phyloP scores from a whole-genome alignment of 352 stramenopile genomes.

The Phytophthora crassamura region DNA sequence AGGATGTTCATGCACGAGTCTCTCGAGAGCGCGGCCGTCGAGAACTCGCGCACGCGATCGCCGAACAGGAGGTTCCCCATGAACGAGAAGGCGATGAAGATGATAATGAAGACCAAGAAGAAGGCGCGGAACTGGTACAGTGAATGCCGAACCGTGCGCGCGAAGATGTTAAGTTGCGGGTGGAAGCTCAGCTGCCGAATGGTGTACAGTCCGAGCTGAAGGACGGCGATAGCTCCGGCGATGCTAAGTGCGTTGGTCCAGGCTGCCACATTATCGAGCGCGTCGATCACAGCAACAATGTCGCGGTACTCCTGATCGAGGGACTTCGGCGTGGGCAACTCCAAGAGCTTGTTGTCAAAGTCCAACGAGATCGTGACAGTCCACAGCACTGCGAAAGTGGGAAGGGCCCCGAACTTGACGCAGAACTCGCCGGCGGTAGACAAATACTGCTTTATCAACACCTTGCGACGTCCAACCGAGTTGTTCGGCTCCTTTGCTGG shows the following conservation, averaged over 20 bases:
- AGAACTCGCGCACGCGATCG: slow-evolving; percentile 48
- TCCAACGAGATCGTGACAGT: background rate
- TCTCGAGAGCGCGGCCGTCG: slow-evolving; percentile 35
- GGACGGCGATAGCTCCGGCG: background rate
- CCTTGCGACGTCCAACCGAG: background rate
- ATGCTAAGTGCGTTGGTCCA: slow-evolving; percentile 1
- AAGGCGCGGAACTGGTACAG: slow-evolving; percentile 57
- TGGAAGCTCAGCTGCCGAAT: slow-evolving; percentile 33
- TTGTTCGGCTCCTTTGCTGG: background rate
- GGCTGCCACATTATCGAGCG: background rate
- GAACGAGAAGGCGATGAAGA: slow-evolving; percentile 52
- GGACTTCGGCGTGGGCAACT: background rate
- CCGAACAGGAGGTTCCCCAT: slow-evolving; percentile 57
- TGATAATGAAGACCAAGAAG: slow-evolving; percentile 58
- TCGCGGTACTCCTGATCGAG: background rate
- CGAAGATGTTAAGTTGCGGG: slow-evolving; percentile 51
- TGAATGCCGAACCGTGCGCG: slow-evolving; percentile 45
- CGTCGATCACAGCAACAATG: background rate
- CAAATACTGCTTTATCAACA: background rate
- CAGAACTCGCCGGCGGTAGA: background rate
- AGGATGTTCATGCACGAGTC: slow-evolving; percentile 66
- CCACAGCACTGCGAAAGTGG: background rate
- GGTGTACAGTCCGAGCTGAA: slow-evolving; percentile 2
- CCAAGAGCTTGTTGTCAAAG: slow-evolving; percentile 8
- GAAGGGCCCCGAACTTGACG: slow-evolving; percentile 4